Evolutionary conservation across 139 green algal species (phyloP), one percentile per base, ranked within the genome.

Genomic region (Chlorella sp.): DNA sequence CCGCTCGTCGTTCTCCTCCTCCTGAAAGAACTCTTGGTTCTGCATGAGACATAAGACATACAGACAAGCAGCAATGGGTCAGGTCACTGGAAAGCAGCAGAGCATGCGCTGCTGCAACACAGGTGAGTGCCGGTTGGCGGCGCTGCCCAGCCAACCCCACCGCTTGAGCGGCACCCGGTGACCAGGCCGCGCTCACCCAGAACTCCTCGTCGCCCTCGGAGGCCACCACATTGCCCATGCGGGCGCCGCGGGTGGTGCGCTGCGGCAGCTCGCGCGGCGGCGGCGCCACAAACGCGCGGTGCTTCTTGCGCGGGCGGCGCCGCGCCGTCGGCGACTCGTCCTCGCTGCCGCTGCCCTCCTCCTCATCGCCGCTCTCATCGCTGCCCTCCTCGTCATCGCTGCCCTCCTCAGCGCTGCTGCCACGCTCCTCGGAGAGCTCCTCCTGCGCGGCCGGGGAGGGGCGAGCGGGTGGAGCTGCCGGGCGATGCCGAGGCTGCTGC

Each of bases 171-270:
- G 46, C 46, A 8, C 8, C 8, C 46, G 11, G 8, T n/a, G 28
- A 26, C 20, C 48, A 19, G 20, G 2, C 0, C 51, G 6, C 14
- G 24, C 68, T 34, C 67, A 79, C 67, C 95, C 95, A 98, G 67
- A 98, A 98, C 82, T 96, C 92, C 34, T 96, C 89, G 78, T 98
- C 95, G 6, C 88, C 94, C 43, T 91, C 81, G 1, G 88, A 78
- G 11, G 89, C 90, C 24, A 84, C 73, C 54, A 85, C 30, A 0
- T 43, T 82, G 51, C 86, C 89, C 81, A 94, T 84, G 36, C 87
- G 80, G 8, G 85, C 83, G 48, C 92, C 91, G 13, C 92, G 84
- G 16, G 92, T 94, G 40, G 87, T 84, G 32, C 90, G 80, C 40
- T 82, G 38, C 24, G 91, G 91, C 60, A 94, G 64, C 36, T 84